Evolutionary conservation across 1,139 yeast genomes (phyloP).

Genomic region (Scheffersomyces cryptocercus): DNA sequence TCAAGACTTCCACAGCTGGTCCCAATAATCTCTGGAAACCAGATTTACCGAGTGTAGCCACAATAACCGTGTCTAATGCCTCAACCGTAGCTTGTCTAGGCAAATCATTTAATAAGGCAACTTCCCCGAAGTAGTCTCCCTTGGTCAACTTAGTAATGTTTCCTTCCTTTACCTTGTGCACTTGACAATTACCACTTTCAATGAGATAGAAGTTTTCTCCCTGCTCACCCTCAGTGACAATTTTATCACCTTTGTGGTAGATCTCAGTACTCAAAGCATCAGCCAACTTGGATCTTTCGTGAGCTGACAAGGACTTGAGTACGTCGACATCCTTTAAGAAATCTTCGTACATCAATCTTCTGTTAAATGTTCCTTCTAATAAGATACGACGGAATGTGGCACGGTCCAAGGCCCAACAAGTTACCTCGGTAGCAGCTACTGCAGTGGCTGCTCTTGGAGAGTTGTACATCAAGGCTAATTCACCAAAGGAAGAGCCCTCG

Average conservation of each 20-base stretch:
- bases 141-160: conserved; percentile 60
- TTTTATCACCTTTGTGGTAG: conserved; percentile 69
- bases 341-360: conserved; percentile 87
- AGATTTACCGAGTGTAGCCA: conserved; percentile 85
- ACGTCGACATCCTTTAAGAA: conserved; percentile 87
- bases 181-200: conserved; percentile 84
- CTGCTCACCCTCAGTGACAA: conserved; percentile 83
- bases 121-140: conserved; percentile 96
- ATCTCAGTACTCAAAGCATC: conserved; percentile 86
- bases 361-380: conserved; percentile 85
- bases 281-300: conserved; percentile 88
- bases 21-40: conserved; percentile 95
- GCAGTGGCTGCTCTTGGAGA: conserved; percentile 98
- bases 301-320: conserved; percentile 66
- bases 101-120: conserved; percentile 84
- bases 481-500: conserved; percentile 93
- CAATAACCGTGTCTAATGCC: conserved; percentile 75
- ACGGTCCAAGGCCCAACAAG: conserved; percentile 89
- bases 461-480: conserved; percentile 94
- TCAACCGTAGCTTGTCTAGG: conserved; percentile 95
- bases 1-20: conserved; percentile 82
- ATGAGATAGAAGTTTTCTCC: conserved; percentile 92
- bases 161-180: conserved; percentile 58
- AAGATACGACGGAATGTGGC: conserved; percentile 89
- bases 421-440: conserved; percentile 65